These are phyloP conservation scores for Alisma plantagoaquatica DNA, from an alignment of 106 monocot genomes.

Conservation along the genomic window DNA sequence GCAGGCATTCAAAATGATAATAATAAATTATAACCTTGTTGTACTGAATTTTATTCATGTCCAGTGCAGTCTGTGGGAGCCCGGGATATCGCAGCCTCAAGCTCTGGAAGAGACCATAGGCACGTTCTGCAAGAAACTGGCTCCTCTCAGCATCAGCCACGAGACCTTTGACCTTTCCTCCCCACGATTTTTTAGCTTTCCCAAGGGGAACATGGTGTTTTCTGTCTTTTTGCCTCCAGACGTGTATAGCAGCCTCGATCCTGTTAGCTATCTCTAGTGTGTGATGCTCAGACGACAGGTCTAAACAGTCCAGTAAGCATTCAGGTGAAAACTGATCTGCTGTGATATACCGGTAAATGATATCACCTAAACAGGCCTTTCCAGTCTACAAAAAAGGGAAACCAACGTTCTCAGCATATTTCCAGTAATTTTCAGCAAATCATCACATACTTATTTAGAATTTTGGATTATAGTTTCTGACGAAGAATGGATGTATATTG, in stretches of 20 bases:
- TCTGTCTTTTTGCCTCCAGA: conserved; percentile 58
- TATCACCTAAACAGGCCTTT: conserved; percentile 88
- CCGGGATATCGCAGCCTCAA: conserved; percentile 71
- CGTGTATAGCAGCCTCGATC: conserved; percentile 81
- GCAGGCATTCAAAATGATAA: too few relatives aligned
- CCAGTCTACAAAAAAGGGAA: conserved; percentile 50
- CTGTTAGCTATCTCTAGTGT: conserved; percentile 86
- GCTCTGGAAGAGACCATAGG: conserved; percentile 66
- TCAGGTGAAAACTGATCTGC: conserved; percentile 93
- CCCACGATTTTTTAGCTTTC: conserved; percentile 51
- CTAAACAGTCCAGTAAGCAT: conserved; percentile 79
- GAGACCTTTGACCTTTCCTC: conserved; percentile 82
- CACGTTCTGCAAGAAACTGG: conserved; percentile 50
- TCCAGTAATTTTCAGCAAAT: too few relatives aligned
- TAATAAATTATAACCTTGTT: conserved; percentile 55
- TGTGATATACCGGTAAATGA: conserved; percentile 84
- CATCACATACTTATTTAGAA: too few relatives aligned
- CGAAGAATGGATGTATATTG: too few relatives aligned
- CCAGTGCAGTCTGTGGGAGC: conserved; percentile 88
- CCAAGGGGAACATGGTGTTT: conserved; percentile 38
- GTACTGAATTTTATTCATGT: conserved; percentile 99
- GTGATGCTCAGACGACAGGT: conserved; percentile 88
- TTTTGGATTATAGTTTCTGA: too few relatives aligned
- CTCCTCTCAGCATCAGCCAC: conserved; percentile 43
- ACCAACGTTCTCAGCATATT: too few relatives aligned